phyloP scores from a whole-genome alignment of 805 yeast species.

The Saccharomycopsis fermentans region DNA sequence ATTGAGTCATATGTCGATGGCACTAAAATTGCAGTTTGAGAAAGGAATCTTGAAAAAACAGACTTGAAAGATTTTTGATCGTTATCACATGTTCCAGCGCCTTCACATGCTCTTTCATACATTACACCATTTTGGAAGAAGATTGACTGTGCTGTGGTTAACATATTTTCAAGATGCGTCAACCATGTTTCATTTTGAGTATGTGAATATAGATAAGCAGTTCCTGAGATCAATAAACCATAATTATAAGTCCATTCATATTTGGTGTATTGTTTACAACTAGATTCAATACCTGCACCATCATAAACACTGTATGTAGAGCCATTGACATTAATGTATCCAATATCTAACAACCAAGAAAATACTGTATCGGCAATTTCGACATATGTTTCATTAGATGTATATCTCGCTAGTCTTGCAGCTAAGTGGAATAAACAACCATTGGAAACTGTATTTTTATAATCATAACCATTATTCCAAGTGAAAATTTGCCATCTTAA shows the following conservation, averaged over 20 bases:
- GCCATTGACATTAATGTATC: conserved; percentile 33
- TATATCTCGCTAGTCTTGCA: conserved; percentile 75
- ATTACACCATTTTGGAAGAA: conserved; percentile 42
- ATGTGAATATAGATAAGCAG: conserved; percentile 57
- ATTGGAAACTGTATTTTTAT: conserved; percentile 81
- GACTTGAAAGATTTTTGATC: conserved; percentile 74
- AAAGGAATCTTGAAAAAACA: conserved; percentile 54
- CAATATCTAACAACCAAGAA: conserved; percentile 55
- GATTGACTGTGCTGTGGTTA: conserved; percentile 36
- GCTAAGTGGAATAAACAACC: conserved; percentile 74
- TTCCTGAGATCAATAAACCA: conserved; percentile 58
- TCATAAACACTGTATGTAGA: conserved; percentile 20
- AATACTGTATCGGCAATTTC: conserved; percentile 65
- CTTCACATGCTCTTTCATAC: conserved; percentile 69
- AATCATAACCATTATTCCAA: conserved; percentile 82
- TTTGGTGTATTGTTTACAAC: conserved; percentile 41
- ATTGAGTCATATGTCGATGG: conserved; percentile 44
- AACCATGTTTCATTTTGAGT: conserved; percentile 53
- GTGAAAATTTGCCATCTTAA: conserved; percentile 87
- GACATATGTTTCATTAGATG: conserved; percentile 60
- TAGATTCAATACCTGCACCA: conserved; percentile 40
- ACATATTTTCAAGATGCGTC: conserved; percentile 38
- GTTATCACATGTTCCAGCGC: conserved; percentile 44
- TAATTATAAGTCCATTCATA: conserved; percentile 70
- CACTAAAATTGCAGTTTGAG: conserved; percentile 49